A percentile compares a stretch with the other conserved stretches of the same genome.
phyloP scores from a whole-genome alignment of 139 green algal species.

The Zygnema circumcarinatum region DNA sequence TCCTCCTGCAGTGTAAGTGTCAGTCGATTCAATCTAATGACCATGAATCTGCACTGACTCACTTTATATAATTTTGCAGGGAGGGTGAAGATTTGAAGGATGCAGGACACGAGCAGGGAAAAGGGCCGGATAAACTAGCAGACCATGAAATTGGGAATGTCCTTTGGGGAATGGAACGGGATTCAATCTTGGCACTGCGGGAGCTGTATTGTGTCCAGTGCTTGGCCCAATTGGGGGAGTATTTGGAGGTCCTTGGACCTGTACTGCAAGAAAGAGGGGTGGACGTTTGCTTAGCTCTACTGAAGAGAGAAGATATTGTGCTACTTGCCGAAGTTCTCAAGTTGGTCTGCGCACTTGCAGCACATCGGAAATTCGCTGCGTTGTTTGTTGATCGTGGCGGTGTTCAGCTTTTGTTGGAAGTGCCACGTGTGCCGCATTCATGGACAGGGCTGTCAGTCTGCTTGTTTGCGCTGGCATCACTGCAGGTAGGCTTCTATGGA shows the following conservation, averaged over 20 bases:
- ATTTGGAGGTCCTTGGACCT: slow-evolving; percentile 62
- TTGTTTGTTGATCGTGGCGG: slow-evolving; percentile 73
- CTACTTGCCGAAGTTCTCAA: slow-evolving; percentile 64
- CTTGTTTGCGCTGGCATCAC: slow-evolving; percentile 58
- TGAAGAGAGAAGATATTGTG: slow-evolving; percentile 26
- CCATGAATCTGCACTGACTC: no score
- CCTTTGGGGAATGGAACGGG: not conserved
- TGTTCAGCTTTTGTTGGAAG: slow-evolving; percentile 68
- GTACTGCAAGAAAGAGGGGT: slow-evolving; percentile 60
- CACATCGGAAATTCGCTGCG: slow-evolving; percentile 71
- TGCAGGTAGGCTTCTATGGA: slow-evolving; percentile 54
- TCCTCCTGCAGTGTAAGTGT: no score
- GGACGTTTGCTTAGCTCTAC: slow-evolving; percentile 51
- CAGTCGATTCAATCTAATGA: no score
- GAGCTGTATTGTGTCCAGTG: slow-evolving; percentile 57
- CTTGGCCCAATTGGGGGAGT: slow-evolving; percentile 59
- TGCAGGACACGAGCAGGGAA: not conserved
- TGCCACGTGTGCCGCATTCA: slow-evolving; percentile 64
- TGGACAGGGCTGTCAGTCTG: slow-evolving; percentile 60
- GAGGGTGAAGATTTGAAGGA: not conserved
- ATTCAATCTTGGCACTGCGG: slow-evolving; percentile 19
- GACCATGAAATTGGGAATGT: not conserved
- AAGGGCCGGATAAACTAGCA: not conserved
- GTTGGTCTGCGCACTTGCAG: slow-evolving; percentile 69
- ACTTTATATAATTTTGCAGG: no score